Evolutionary conservation across 768 basidiomycete species (phyloP).

Genomic region (Podaxis mareebaensis): DNA sequence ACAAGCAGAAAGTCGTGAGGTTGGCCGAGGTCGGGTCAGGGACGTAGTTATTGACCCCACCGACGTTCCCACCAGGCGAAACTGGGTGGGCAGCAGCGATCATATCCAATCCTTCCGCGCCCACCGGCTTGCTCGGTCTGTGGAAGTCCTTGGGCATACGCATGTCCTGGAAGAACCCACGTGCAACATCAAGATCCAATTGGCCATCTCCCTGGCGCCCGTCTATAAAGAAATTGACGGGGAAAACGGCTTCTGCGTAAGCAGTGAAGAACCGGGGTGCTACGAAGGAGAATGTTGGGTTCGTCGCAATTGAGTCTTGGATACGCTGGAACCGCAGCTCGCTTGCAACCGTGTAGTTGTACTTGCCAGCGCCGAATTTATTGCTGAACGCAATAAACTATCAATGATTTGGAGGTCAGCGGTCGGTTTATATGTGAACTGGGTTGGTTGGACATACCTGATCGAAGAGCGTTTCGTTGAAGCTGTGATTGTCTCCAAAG

Average conservation of each 20-base stretch:
- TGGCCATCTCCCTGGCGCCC: conserved; percentile 17
- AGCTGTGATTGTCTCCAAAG: conserved; percentile 24
- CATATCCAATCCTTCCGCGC: conserved; percentile 1
- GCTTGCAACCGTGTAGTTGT: conserved; percentile 21
- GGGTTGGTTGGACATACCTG: conserved; percentile 10
- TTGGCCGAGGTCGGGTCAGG: conserved; percentile 17
- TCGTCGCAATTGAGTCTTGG: conserved; percentile 23
- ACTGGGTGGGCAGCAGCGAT: conserved; percentile 16
- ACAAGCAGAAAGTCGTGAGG: conserved; percentile 15
- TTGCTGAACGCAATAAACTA: conserved; percentile 23
- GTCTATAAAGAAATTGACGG: conserved; percentile 22
- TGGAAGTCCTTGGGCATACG: conserved; percentile 21
- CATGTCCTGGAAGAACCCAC: conserved; percentile 22
- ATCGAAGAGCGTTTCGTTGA: conserved; percentile 23
- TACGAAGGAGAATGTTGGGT: conserved; percentile 21
- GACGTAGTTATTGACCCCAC: conserved; percentile 17
- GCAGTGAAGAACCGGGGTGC: conserved; percentile 23
- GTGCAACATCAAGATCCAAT: conserved; percentile 18
- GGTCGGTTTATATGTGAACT: background rate
- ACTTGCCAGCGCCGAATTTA: conserved; percentile 23
- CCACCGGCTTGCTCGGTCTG: conserved; percentile 13
- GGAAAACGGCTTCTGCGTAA: conserved; percentile 23
- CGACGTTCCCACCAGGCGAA: conserved; percentile 18
- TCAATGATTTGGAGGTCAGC: too few species aligned
- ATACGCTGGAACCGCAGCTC: conserved; percentile 22